A percentile compares a stretch with the other conserved stretches of the same genome.
Evolutionary conservation across 2,329 filamentous ascomycete species (phyloP).

Genomic region (Monosporascus cannonballus): DNA sequence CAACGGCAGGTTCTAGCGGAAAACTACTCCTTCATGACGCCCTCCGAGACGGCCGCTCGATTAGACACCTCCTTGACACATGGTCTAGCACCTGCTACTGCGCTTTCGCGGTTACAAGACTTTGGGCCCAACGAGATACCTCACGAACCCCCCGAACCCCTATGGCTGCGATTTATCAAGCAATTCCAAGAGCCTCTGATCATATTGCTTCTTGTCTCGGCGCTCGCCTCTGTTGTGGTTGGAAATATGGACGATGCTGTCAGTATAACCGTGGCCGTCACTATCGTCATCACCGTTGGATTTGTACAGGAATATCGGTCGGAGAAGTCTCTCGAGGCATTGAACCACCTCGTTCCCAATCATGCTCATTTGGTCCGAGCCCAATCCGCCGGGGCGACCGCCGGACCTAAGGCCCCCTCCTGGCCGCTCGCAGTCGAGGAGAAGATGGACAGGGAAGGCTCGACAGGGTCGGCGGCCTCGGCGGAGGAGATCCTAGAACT

Average conservation of each 20-base stretch:
- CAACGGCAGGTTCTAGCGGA: conserved; percentile 46
- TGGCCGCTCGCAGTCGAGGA: conserved; percentile 44
- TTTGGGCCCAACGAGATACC: conserved; percentile 93
- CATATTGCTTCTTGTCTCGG: conserved; percentile 81
- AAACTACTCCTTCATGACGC: conserved; percentile 61
- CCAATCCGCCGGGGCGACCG: conserved; percentile 29
- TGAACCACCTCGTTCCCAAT: conserved; percentile 90
- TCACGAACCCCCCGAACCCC: conserved; percentile 84
- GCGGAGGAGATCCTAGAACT: conserved; percentile 61
- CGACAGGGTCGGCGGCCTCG: conserved; percentile 51
- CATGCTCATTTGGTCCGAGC: conserved; percentile 88
- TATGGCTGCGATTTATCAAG: conserved; percentile 92
- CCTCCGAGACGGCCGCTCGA: conserved; percentile 69
- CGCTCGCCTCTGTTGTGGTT: conserved; percentile 80
- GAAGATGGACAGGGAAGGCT: conserved; percentile 41
- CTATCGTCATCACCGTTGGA: conserved; percentile 91
- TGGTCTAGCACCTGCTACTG: conserved; percentile 77
- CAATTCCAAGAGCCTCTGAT: conserved; percentile 97
- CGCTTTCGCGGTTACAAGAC: conserved; percentile 68
- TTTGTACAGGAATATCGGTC: conserved; percentile 98
- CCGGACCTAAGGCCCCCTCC: conserved; percentile 30
- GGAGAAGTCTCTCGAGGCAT: conserved; percentile 91
- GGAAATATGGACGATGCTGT: conserved; percentile 93
- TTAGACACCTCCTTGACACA: conserved; percentile 77
- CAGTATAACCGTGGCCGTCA: conserved; percentile 92